Evolutionary conservation across 805 yeast species (phyloP), one percentile per base, ranked within the genome.

Genomic region (Candida maltosa): DNA sequence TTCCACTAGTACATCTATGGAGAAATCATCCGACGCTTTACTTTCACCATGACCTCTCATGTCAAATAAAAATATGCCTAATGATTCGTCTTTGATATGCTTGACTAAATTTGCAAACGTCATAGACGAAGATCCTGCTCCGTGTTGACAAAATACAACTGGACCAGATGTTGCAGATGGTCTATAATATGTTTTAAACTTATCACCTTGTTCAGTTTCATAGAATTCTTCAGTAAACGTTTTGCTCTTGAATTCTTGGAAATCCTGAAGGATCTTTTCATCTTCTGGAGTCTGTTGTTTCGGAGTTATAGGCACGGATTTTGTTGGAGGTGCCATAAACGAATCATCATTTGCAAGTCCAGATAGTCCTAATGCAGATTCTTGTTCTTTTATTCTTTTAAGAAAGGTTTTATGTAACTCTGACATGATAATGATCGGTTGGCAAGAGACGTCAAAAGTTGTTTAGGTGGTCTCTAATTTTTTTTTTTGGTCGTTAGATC

Each of bases 101-200:
- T 46, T 48, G 1, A 75, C 58, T 16, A 87, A 48, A 17, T 64
- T 53, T 1, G 86, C 84, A 62, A 85, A 93, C 1, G 96, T 72
- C 60, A 86, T 62, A 0, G 83, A 87, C 2, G 86, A 76, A 1
- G 97, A 88, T 0, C 97, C 98, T 1, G 96, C 97, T 2, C 99
- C 99, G 57, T 93, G 99, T 45, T 87, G 93, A 46, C 80, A 78
- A 2, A 93, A 61, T 46, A 85, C 78, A 1, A 87, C 48, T 0
- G 94, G 87, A 0, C 66, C 52, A 14, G 20, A 9, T 0, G 51
- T 48, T 1, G 48, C 17, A 0, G 95, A 89, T 1, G 76, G 65
- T 6, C 64, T 63, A 45, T 69, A 84, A 52, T 79, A 85, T 0
- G 78, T 73, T 39, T 80, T 49, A 35, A 67, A 48, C 14, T 42